A percentile compares a stretch with the other conserved stretches of the same genome.
phyloP scores from a whole-genome alignment of 2,329 filamentous ascomycete genomes.

The Stagonosporopsis cucurbitacearum region DNA sequence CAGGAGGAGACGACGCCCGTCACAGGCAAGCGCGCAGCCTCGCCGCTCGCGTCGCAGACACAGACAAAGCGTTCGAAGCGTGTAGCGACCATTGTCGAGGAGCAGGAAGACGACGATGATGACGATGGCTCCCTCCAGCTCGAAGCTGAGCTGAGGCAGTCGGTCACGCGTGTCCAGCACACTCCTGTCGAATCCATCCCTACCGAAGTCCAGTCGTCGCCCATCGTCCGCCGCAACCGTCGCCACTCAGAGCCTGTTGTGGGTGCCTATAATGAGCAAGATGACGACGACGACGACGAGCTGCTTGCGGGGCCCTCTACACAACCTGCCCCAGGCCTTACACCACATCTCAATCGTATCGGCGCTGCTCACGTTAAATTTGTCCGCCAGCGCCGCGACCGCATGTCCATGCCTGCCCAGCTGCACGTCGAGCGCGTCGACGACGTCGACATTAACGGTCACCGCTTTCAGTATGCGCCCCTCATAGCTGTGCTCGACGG shows the following conservation, averaged over 20 bases:
- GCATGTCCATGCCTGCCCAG: constrained; percentile 48
- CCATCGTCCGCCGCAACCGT: constrained; percentile 33
- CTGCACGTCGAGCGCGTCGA: constrained; percentile 35
- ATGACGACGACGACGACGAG: constrained; percentile 28
- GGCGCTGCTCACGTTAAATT: constrained; percentile 35
- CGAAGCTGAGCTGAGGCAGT: constrained; percentile 41
- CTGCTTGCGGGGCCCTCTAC: constrained; percentile 29
- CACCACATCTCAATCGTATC: constrained; percentile 42
- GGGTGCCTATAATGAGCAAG: constrained; percentile 24
- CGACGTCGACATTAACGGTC: constrained; percentile 28
- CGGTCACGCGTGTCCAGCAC: constrained; percentile 35
- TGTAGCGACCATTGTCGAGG: constrained; percentile 25
- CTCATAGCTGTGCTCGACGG: constrained; percentile 42
- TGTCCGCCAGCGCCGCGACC: constrained; percentile 35
- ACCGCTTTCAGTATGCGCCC: constrained; percentile 45
- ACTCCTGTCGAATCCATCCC: constrained; percentile 20
- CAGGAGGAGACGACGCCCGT: constrained; percentile 14
- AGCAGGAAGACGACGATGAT: constrained; percentile 31
- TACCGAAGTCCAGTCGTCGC: constrained; percentile 20
- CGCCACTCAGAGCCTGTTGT: constrained; percentile 47
- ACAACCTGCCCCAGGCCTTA: constrained; percentile 39
- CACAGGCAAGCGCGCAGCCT: constrained; percentile 38
- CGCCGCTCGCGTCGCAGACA: constrained; percentile 33
- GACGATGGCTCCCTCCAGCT: constrained; percentile 37
- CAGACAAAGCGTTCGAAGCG: constrained; percentile 45